Conservation (phyloP, 805 yeast species). For the Nakazawaea wyomingensis region DNA sequence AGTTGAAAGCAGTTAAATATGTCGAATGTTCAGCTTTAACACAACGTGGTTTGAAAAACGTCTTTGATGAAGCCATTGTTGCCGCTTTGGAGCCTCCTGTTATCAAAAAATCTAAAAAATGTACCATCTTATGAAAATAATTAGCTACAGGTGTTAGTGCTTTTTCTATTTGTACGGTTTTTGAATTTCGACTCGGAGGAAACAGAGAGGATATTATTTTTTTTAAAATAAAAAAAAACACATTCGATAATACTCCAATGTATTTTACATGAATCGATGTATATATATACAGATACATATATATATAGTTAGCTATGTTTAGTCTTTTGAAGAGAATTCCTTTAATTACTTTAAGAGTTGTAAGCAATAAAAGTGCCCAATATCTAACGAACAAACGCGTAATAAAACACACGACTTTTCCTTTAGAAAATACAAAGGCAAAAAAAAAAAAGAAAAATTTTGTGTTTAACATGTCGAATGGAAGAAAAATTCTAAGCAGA, state of each 20-base stretch:
- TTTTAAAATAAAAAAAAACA: too few relatives aligned
- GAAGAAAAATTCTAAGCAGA: too few relatives aligned
- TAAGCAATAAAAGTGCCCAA: too few relatives aligned
- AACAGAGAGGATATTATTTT: not conserved
- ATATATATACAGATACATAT: too few relatives aligned
- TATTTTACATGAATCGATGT: too few relatives aligned
- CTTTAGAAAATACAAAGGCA: not conserved
- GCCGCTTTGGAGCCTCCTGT: constrained; percentile 98
- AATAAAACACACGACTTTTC: constrained; percentile 1
- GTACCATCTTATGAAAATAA: constrained; percentile 63
- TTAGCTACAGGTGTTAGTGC: too few relatives aligned
- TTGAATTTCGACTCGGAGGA: too few relatives aligned
- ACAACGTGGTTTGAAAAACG: constrained; percentile 93
- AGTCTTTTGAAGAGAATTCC: not conserved
- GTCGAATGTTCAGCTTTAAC: constrained; percentile 98
- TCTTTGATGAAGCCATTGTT: constrained; percentile 97
- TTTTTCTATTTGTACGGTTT: too few relatives aligned
- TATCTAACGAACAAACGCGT: constrained; percentile 4
- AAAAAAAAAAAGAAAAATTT: not conserved
- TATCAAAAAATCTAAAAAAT: constrained; percentile 73
- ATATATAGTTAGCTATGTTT: not conserved
- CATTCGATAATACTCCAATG: too few relatives aligned
- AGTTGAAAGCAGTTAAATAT: constrained; percentile 90
- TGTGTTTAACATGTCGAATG: not conserved
- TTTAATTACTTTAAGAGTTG: too few relatives aligned